phyloP scores from a whole-genome alignment of 371 early-diverging fungal genomes.

The Mucor saturninus region DNA sequence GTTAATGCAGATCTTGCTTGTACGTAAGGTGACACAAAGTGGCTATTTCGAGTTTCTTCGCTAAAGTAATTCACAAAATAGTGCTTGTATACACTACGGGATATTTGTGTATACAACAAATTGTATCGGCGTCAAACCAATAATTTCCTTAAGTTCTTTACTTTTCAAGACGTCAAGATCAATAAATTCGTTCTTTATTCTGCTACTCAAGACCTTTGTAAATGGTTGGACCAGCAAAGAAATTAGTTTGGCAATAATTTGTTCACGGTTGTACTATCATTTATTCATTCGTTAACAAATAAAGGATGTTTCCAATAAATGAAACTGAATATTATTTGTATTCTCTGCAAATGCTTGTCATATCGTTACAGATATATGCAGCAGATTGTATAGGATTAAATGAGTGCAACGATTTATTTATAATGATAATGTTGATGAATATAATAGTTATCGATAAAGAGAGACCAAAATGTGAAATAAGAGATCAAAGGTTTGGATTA shows the following conservation, averaged over 20 bases:
- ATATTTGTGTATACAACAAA: too few species aligned
- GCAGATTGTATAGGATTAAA: constrained; percentile 18
- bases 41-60: too few species aligned
- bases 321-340: neutral
- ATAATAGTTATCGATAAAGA: constrained; percentile 17
- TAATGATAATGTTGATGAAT: constrained; percentile 11
- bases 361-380: constrained; percentile 10
- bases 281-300: neutral
- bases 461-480: constrained; percentile 19
- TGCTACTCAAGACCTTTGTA: too few species aligned
- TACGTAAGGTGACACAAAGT: too few species aligned
- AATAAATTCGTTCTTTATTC: too few species aligned
- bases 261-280: constrained; percentile 9
- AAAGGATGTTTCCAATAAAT: neutral
- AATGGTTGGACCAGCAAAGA: neutral
- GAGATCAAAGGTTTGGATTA: constrained; percentile 17
- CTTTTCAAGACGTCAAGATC: too few species aligned
- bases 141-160: too few species aligned
- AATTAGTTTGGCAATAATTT: constrained; percentile 17
- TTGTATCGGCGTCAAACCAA: too few species aligned
- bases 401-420: constrained; percentile 16
- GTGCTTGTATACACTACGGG: too few species aligned
- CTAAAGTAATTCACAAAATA: too few species aligned
- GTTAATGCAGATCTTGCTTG: too few species aligned
- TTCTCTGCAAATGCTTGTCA: neutral